Evolutionary conservation across 805 yeast species (phyloP).

Genomic region (Wickerhamomyces bovis): DNA sequence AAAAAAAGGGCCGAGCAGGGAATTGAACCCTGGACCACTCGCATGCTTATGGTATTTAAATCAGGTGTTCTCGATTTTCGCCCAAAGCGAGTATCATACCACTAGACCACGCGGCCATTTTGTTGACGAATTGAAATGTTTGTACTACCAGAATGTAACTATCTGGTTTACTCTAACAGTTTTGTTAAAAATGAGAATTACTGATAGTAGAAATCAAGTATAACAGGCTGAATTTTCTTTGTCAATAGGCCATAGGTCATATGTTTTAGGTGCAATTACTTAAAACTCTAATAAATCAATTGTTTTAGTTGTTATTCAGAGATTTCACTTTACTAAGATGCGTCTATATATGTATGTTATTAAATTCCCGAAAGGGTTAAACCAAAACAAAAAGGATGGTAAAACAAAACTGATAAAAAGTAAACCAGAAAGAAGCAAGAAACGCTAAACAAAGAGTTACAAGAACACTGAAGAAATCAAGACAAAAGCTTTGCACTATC

Average conservation of each 20-base stretch:
- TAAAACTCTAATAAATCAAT: too few species aligned
- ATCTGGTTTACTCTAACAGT: too few species aligned
- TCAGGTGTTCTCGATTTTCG: slow-evolving; percentile 16
- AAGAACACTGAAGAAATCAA: too few species aligned
- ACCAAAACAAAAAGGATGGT: slow-evolving; percentile 8
- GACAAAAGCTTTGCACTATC: too few species aligned
- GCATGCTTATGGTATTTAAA: slow-evolving; percentile 19
- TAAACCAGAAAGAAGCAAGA: neutral
- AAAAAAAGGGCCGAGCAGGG: slow-evolving; percentile 28
- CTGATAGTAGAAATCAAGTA: too few species aligned
- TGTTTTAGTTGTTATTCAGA: too few species aligned
- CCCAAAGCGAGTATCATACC: slow-evolving; percentile 31
- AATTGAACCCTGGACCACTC: slow-evolving; percentile 30
- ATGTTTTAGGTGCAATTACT: too few species aligned
- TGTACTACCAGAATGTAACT: neutral
- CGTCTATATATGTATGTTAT: slow-evolving; percentile 3
- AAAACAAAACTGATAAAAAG: neutral
- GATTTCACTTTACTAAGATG: too few species aligned
- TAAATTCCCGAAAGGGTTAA: slow-evolving; percentile 8
- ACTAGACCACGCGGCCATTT: slow-evolving; percentile 28
- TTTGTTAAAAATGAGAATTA: too few species aligned
- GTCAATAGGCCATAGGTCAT: too few species aligned
- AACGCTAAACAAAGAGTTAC: neutral
- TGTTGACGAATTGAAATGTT: neutral
- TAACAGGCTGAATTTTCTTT: too few species aligned